Evolutionary conservation across 106 monocot genomes (phyloP).

Genomic region (Dactylorhiza incarnata): DNA sequence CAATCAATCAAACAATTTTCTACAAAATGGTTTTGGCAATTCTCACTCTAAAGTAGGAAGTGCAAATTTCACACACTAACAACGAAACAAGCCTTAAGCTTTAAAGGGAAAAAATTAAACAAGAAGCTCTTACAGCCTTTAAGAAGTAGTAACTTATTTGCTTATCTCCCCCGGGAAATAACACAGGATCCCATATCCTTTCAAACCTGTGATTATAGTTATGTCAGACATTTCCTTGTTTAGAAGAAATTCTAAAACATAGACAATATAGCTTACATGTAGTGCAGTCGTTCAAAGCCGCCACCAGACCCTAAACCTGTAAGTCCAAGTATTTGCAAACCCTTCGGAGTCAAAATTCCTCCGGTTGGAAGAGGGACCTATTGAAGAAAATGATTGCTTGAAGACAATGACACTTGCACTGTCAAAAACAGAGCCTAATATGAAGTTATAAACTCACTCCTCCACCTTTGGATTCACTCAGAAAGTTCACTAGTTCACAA

Average conservation of each 20-base stretch:
- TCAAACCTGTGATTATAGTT: constrained; percentile 55
- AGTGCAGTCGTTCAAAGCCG: constrained; percentile 95
- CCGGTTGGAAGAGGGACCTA: constrained; percentile 90
- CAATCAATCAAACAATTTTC: not conserved
- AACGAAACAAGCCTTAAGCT: not conserved
- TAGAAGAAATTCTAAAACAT: not conserved
- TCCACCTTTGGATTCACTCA: constrained; percentile 64
- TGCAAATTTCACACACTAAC: not conserved
- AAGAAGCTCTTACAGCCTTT: constrained; percentile 33
- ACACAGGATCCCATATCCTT: constrained; percentile 85
- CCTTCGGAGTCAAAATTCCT: constrained; percentile 74
- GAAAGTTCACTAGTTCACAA: constrained; percentile 50
- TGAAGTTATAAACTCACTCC: constrained; percentile 49
- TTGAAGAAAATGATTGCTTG: constrained; percentile 2
- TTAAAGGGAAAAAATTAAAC: constrained; percentile 1
- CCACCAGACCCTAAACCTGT: constrained; percentile 77
- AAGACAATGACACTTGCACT: not conserved
- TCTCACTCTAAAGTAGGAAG: not conserved
- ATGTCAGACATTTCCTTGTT: not conserved
- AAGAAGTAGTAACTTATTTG: constrained; percentile 80
- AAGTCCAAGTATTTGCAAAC: constrained; percentile 83
- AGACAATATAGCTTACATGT: constrained; percentile 43
- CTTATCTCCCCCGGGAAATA: constrained; percentile 62
- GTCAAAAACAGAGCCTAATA: not conserved
- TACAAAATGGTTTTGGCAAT: not conserved